Conservation (phyloP, 1,284 basidiomycete genomes). For the Leccinum glutinopallens region DNA sequence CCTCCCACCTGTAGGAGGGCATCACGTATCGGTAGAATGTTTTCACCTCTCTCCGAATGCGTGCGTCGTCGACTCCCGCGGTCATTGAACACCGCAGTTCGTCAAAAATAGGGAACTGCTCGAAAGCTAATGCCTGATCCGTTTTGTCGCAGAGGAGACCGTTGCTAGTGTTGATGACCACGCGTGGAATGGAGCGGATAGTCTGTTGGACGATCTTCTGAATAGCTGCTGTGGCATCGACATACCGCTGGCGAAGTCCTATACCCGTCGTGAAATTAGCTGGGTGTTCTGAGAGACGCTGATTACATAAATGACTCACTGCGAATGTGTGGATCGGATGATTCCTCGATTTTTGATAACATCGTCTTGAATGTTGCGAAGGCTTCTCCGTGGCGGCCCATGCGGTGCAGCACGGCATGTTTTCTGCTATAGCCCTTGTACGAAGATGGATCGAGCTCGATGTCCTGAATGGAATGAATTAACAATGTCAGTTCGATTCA, state of each 20-base stretch:
- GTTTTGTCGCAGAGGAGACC: constrained; percentile 12
- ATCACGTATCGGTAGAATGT: constrained; percentile 23
- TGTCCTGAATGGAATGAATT: constrained; percentile 5
- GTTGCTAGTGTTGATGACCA: constrained; percentile 13
- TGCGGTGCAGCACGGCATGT: constrained; percentile 3
- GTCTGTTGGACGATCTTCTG: background rate
- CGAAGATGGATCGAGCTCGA: constrained; percentile 7
- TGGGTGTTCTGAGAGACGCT: background rate
- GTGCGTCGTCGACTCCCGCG: background rate
- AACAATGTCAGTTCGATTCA: background rate
- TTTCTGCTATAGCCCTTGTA: constrained; percentile 14
- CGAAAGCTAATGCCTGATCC: constrained; percentile 7
- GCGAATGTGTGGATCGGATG: background rate
- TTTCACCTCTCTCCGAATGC: constrained; percentile 15
- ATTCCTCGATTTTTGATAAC: constrained; percentile 6
- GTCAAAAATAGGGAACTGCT: constrained; percentile 9
- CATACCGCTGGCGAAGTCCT: constrained; percentile 2
- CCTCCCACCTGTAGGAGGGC: constrained; percentile 20
- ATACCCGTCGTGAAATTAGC: background rate
- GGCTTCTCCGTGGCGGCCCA: background rate
- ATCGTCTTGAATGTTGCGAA: constrained; percentile 6
- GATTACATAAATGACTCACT: constrained; percentile 2
- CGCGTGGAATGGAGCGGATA: constrained; percentile 7
- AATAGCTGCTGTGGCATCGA: constrained; percentile 8
- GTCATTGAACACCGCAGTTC: constrained; percentile 23